Evolutionary conservation across 306 rosid genomes (phyloP).

Genomic region (Vachellia pachyceras): DNA sequence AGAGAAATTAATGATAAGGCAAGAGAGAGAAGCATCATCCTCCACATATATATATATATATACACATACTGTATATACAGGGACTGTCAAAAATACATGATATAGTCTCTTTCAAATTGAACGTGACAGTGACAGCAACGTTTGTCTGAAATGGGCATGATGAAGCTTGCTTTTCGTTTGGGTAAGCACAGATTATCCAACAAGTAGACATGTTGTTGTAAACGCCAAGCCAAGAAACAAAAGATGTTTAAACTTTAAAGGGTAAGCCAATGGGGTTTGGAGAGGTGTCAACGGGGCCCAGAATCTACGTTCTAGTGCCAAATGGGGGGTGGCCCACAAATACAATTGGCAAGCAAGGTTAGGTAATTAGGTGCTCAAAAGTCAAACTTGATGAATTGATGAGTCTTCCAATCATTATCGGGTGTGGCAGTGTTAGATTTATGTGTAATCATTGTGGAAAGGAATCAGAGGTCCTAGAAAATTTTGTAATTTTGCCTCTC

Average conservation of each 20-base stretch:
- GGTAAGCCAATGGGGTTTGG: slow-evolving; percentile 21
- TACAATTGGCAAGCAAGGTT: slow-evolving; percentile 42
- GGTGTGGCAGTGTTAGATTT: slow-evolving; percentile 39
- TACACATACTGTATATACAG: too few species aligned
- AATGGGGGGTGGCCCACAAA: slow-evolving; percentile 48
- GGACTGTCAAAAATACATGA: neutral
- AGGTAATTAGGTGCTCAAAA: slow-evolving; percentile 50
- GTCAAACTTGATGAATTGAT: slow-evolving; percentile 43
- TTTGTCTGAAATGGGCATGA: slow-evolving; percentile 71
- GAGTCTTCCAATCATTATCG: slow-evolving; percentile 45
- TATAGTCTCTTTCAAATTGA: neutral
- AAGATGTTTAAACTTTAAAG: slow-evolving; percentile 12
- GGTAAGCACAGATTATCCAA: slow-evolving; percentile 48
- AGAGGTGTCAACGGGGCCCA: slow-evolving; percentile 38
- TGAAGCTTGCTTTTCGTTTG: slow-evolving; percentile 54
- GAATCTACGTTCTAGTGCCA: neutral
- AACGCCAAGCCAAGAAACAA: slow-evolving; percentile 36
- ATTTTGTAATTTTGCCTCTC: neutral
- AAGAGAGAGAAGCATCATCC: neutral
- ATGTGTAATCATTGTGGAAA: slow-evolving; percentile 41
- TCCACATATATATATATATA: neutral
- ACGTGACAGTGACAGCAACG: slow-evolving; percentile 46
- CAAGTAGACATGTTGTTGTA: slow-evolving; percentile 40
- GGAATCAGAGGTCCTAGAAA: slow-evolving; percentile 1
- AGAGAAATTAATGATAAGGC: neutral